Evolutionary conservation across 2,329 filamentous ascomycete species (phyloP).

Genomic region (Pseudonectria buxi): DNA sequence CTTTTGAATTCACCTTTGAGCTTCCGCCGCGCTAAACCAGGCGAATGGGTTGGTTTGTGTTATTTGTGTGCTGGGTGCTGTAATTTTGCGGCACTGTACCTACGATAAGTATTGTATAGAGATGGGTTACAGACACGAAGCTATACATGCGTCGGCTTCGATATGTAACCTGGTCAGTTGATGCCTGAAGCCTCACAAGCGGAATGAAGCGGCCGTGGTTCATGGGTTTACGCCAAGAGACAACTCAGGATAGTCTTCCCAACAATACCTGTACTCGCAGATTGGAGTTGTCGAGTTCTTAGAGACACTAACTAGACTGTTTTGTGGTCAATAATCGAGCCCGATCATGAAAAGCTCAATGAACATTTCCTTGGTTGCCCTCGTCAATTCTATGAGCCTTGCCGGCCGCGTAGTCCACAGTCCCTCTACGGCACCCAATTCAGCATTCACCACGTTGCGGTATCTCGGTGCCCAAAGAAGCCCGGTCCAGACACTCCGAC

Average conservation of each 20-base stretch:
- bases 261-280: too few relatives aligned
- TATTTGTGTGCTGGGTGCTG: too few relatives aligned
- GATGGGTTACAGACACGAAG: too few relatives aligned
- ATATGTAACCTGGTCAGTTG: too few relatives aligned
- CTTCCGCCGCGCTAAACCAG: slow-evolving; percentile 5
- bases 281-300: not conserved
- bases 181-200: too few relatives aligned
- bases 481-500: slow-evolving; percentile 19
- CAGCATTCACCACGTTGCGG: slow-evolving; percentile 18
- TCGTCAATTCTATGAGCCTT: slow-evolving; percentile 14
- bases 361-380: slow-evolving; percentile 13
- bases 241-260: too few relatives aligned
- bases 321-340: slow-evolving; percentile 2
- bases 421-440: slow-evolving; percentile 18
- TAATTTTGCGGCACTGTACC: too few relatives aligned
- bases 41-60: not conserved
- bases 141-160: too few relatives aligned
- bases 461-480: slow-evolving; percentile 14
- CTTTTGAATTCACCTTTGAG: slow-evolving; percentile 21
- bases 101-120: too few relatives aligned
- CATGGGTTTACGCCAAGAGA: too few relatives aligned
- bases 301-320: not conserved
- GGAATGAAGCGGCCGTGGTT: too few relatives aligned
- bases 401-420: slow-evolving; percentile 16
- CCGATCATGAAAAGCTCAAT: slow-evolving; percentile 19